Evolutionary conservation across 257 asterid species (phyloP).

Genomic region (Dorcoceras hygrometricum): DNA sequence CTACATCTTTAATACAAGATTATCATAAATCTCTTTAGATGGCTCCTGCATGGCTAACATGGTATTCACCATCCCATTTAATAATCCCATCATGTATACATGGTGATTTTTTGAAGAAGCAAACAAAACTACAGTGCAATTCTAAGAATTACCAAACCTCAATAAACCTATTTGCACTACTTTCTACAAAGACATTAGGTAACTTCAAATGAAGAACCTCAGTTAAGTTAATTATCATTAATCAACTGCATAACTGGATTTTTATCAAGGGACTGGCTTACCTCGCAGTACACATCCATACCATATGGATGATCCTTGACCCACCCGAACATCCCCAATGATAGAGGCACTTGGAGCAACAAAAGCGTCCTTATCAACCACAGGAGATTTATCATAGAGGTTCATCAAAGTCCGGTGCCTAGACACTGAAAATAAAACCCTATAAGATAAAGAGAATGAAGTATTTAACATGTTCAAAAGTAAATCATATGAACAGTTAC

Average conservation of each 20-base stretch:
- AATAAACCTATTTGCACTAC: neutral
- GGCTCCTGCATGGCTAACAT: neutral
- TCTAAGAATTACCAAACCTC: neutral
- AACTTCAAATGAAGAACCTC: too few relatives aligned
- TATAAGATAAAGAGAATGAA: constrained; percentile 16
- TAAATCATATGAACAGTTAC: neutral
- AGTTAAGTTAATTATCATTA: too few relatives aligned
- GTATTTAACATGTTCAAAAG: constrained; percentile 7
- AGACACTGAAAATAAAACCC: constrained; percentile 49
- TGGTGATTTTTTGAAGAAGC: neutral
- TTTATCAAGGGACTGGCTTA: constrained; percentile 28
- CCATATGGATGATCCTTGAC: constrained; percentile 78
- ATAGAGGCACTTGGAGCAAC: constrained; percentile 85
- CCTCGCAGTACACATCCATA: constrained; percentile 88
- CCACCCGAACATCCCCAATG: constrained; percentile 75
- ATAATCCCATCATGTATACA: neutral
- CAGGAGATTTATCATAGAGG: constrained; percentile 61
- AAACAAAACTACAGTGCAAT: neutral
- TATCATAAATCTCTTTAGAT: neutral
- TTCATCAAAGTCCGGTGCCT: constrained; percentile 81
- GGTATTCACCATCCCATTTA: neutral
- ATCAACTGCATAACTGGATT: neutral
- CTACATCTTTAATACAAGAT: neutral
- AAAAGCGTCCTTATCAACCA: constrained; percentile 72
- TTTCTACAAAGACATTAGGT: too few relatives aligned